These are phyloP conservation scores for Dunaliella primolecta DNA, from an alignment of 139 green algal genomes.

Conservation along the genomic window DNA sequence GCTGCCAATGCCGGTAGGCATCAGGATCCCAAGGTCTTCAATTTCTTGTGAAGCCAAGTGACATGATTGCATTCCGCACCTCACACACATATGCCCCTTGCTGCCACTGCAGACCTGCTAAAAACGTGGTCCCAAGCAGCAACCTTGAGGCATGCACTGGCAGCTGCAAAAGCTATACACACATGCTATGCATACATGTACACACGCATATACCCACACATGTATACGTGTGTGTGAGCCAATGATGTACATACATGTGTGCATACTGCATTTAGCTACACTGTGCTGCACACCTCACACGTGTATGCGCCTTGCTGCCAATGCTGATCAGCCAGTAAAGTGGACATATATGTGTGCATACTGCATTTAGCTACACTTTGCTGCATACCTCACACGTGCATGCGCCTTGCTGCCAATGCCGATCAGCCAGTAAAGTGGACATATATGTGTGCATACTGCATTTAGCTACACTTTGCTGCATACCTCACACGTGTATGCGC, in stretches of 20 bases:
- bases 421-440: too few species aligned
- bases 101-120: background rate
- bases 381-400: background rate
- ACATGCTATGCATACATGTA: background rate
- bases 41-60: too few species aligned
- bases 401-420: too few species aligned
- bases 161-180: background rate
- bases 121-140: background rate
- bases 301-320: background rate
- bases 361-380: too few species aligned
- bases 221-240: too few species aligned
- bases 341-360: too few species aligned
- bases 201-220: background rate
- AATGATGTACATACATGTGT: background rate
- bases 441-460: too few species aligned
- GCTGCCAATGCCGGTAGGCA: background rate
- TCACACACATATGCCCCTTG: background rate
- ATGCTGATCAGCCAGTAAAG: too few species aligned
- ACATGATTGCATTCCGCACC: too few species aligned
- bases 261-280: too few species aligned
- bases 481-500: slow-evolving; percentile 33
- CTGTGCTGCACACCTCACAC: background rate
- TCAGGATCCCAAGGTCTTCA: background rate
- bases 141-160: background rate
- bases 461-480: background rate